Percentiles rank a stretch among this genome's conserved stretches.
Conservation (phyloP, 768 basidiomycete genomes). For the Podaxis sp. region DNA sequence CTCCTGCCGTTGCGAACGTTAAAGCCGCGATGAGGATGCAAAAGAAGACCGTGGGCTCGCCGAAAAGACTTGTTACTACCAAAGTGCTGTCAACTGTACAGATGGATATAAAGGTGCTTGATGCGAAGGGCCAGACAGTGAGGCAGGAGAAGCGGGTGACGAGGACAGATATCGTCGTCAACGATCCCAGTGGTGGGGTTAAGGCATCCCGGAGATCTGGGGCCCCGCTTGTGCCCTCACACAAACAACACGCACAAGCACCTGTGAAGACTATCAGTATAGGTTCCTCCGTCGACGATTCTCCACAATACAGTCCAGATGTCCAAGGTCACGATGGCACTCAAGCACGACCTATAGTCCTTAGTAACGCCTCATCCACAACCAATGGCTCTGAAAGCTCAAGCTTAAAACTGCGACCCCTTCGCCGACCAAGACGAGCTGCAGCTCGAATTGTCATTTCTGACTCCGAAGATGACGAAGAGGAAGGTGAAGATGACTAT, state of each 20-base stretch:
- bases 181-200: conserved; percentile 19
- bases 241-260: neutral
- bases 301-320: neutral
- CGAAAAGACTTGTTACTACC: conserved; percentile 21
- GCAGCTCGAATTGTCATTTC: conserved; percentile 34
- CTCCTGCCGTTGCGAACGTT: conserved; percentile 34
- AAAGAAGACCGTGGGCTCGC: conserved; percentile 33
- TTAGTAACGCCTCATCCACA: neutral
- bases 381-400: conserved; percentile 23
- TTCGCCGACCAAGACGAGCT: conserved; percentile 25
- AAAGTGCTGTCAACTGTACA: conserved; percentile 43
- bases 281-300: conserved; percentile 6
- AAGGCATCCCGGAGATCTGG: neutral
- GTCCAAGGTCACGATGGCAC: neutral
- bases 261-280: neutral
- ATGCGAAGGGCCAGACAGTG: conserved; percentile 55
- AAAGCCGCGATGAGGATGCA: conserved; percentile 39
- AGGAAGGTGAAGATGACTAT: conserved; percentile 7
- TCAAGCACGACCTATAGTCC: neutral
- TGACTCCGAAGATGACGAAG: conserved; percentile 41
- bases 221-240: neutral
- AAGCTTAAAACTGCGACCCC: conserved; percentile 25
- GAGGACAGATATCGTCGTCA: conserved; percentile 38
- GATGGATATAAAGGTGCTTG: conserved; percentile 67
- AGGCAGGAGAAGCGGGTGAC: conserved; percentile 63